Conservation (phyloP, 805 yeast species). For the Clavispora carvajalis region DNA sequence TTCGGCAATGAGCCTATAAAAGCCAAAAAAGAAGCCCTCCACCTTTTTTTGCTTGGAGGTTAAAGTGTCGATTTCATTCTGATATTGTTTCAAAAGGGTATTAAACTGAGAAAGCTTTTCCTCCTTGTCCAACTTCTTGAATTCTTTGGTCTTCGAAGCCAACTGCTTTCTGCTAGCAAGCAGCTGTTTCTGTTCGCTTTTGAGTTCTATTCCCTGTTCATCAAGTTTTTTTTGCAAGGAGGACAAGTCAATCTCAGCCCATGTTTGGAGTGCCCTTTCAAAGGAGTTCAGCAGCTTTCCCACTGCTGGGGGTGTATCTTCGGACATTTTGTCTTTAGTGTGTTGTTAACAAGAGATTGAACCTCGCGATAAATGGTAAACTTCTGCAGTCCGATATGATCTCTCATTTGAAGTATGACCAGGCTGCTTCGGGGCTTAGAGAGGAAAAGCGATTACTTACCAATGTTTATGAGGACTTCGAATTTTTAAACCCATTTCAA, state of each 20-base stretch:
- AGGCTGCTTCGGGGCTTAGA: no score
- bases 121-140: conserved; percentile 64
- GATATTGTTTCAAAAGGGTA: conserved; percentile 69
- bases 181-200: conserved; percentile 63
- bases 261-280: conserved; percentile 52
- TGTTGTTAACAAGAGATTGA: neutral
- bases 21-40: conserved; percentile 67
- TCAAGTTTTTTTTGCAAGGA: conserved; percentile 69
- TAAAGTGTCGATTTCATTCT: conserved; percentile 78
- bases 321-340: neutral
- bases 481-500: no score
- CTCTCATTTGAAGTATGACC: neutral
- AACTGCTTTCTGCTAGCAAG: conserved; percentile 67
- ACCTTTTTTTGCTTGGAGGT: conserved; percentile 72
- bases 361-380: neutral
- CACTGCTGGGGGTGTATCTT: neutral
- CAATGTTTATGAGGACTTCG: no score
- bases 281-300: conserved; percentile 3
- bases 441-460: no score
- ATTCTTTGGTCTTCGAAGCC: conserved; percentile 81
- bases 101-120: conserved; percentile 65
- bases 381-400: neutral
- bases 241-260: conserved; percentile 73
- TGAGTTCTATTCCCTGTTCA: conserved; percentile 65
- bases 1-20: conserved; percentile 74